Evolutionary conservation across 2,329 filamentous ascomycete genomes (phyloP), one percentile per base, ranked within the genome.

Genomic region (Pyrenophora teres): DNA sequence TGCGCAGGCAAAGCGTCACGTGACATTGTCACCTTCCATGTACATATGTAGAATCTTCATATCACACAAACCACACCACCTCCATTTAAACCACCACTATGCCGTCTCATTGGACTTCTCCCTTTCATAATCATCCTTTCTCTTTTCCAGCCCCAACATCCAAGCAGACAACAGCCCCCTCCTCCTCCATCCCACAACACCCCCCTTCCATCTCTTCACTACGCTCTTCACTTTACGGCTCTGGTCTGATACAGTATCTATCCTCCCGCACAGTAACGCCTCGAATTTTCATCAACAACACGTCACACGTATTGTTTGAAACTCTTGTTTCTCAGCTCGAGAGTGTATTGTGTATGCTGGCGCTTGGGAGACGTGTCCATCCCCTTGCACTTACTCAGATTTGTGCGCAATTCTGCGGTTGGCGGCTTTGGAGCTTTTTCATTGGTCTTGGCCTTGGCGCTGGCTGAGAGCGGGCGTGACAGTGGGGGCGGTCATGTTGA

Each of bases 211-310:
- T 27, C 9, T 38, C 35, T 31, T 19, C 41, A 43, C 18, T 40
- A 35, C 39, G 40, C 39, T 56, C 46, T 50, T 56, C 50, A 43
- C 40, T 48, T 27, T 30, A 23, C 2, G 48, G 48, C 46, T 46
- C 21, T 44, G 46, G 49, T 33, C 40, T 21, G 33, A 50, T 52
- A 45, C 50, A 56, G 48, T 56, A 52, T 56, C 48, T 56, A 40
- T 56, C 52, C 49, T 46, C 43, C 16, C 38, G 41, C 30, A 52
- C 48, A 38, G 37, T 46, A 46, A 56, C 40, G 31, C 41, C 53
- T 56, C 37, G 37, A 18, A 52, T 33, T 13, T 15, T 48, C 19
- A 21, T 37, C 30, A 15, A 15, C 32, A 38, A 33, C 25, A 48
- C 21, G 13, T 42, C 33, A 44, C 15, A 31, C 40, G 18, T 31